Evolutionary conservation across 2,329 filamentous ascomycete species (phyloP).

Genomic region (Colletotrichum sp.): DNA sequence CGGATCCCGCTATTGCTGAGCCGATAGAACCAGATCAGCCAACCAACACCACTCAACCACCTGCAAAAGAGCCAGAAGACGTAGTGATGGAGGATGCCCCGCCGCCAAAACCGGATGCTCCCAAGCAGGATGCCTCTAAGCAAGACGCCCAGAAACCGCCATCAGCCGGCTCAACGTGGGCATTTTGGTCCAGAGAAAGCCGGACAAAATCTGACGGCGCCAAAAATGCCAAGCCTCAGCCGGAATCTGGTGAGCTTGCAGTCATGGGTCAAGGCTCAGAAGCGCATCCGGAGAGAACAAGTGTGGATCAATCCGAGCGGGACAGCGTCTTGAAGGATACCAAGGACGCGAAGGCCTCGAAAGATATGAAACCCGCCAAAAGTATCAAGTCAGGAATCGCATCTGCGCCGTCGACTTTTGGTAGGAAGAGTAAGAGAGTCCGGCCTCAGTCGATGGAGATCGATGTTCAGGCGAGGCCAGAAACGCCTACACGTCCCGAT

Average conservation of each 20-base stretch:
- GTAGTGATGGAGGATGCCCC: constrained; percentile 49
- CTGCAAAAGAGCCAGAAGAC: constrained; percentile 40
- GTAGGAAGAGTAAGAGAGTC: constrained; percentile 48
- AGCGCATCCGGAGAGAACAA: constrained; percentile 55
- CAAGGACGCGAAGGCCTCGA: constrained; percentile 15
- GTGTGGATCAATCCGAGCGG: constrained; percentile 42
- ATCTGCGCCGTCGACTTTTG: constrained; percentile 27
- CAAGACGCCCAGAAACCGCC: constrained; percentile 39
- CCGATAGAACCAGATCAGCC: constrained; percentile 15
- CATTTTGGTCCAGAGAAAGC: constrained; percentile 76
- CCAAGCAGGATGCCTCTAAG: constrained; percentile 24
- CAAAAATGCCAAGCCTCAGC: constrained; percentile 22
- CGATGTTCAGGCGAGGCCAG: constrained; percentile 40
- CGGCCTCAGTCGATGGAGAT: constrained; percentile 54
- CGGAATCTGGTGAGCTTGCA: constrained; percentile 58
- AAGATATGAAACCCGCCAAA: constrained; percentile 21
- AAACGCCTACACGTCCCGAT: constrained; percentile 35
- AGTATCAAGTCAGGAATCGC: constrained; percentile 27
- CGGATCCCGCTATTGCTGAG: constrained; percentile 1
- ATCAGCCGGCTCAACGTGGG: constrained; percentile 72
- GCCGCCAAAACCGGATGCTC: constrained; percentile 26
- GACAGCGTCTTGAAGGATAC: constrained; percentile 34
- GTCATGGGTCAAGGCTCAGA: constrained; percentile 63
- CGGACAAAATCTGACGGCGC: constrained; percentile 38
- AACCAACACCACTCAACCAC: constrained; percentile 5